Base-by-base conservation (phyloP, 2,329 filamentous ascomycete species). In the Ophiostoma himal-ulmi region DNA sequence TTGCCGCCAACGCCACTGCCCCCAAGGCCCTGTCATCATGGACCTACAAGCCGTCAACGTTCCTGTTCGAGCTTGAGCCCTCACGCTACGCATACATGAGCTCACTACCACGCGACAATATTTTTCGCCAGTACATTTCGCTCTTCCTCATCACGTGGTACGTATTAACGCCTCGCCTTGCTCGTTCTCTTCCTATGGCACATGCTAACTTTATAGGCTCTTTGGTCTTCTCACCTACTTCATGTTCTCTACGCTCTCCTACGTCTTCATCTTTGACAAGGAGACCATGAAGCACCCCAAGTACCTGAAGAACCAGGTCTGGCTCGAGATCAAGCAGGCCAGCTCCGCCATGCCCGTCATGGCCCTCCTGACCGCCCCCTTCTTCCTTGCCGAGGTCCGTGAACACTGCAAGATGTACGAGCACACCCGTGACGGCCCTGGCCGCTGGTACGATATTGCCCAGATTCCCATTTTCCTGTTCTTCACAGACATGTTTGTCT, bases 301-400 rank as follows among this genome's bases (percentile, higher is more conserved):
- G 78, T 98, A 94, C 80, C 89, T 97, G 77, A 96, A 95, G 82
- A 94, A 97, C 81, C 94, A 97, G 80, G 90, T 97, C 74, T 83
- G 85, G 72, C 86, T 93, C 76, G 94, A 98, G 79, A 97, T 98
- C 76, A 83, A 83, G 74, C 93, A 96, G 81, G 89, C 94, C 73
- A 88, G 89, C 81, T 79, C 81, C 66, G 84, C 93, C 52, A 89
- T 97, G 83, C 94, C 94, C 26, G 78, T 88, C 78, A 97, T 97
- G 90, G 86, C 93, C 68, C 74, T 94, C 71, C 85, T 94, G 78
- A 97, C 93, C 11, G 88, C 88, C 1, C 90, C 92, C 20, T 88
- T 92, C 80, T 95, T 97, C 84, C 82, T 95, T 64, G 81, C 86
- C 74, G 94, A 98, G 80, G 89, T 96, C 26, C 89, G 90, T 71